These are phyloP conservation scores for Colletotrichum lentis DNA, from an alignment of 2,329 filamentous ascomycete genomes.

Conservation along the genomic window DNA sequence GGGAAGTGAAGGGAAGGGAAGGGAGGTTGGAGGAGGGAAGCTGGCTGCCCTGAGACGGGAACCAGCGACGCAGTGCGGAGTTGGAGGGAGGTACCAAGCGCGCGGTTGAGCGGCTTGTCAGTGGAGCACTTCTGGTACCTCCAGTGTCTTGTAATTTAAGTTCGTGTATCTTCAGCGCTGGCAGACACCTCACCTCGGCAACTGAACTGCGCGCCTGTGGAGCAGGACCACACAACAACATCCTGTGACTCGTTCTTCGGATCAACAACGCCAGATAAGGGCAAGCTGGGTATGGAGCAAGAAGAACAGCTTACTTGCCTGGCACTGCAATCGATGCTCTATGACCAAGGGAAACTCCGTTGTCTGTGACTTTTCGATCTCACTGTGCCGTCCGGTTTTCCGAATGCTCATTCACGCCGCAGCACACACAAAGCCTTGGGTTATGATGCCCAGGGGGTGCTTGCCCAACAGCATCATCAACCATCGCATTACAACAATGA, in stretches of 20 bases:
- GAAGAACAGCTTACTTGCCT: too few relatives aligned
- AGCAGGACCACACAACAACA: not conserved
- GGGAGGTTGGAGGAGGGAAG: not conserved
- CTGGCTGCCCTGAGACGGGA: not conserved
- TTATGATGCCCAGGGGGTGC: too few relatives aligned
- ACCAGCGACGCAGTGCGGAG: not conserved
- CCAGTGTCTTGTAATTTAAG: not conserved
- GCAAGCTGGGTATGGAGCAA: too few relatives aligned
- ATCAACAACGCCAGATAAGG: too few relatives aligned
- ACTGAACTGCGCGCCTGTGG: not conserved
- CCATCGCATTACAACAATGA: not conserved
- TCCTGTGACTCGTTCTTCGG: too few relatives aligned
- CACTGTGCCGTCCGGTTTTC: too few relatives aligned
- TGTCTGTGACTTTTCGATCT: not conserved
- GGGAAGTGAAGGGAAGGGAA: not conserved
- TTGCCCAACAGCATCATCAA: not conserved
- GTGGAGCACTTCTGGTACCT: not conserved
- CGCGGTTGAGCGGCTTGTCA: slow-evolving; percentile 4
- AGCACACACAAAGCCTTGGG: not conserved
- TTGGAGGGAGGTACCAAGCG: slow-evolving; percentile 1
- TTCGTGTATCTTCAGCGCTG: not conserved
- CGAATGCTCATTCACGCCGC: not conserved
- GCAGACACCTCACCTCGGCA: not conserved
- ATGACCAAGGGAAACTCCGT: too few relatives aligned
- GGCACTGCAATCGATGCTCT: too few relatives aligned